Percentiles rank a stretch among this genome's conserved stretches.
These are phyloP conservation scores for Yamadazyma laniorum DNA, from an alignment of 805 yeast genomes.

Conservation along the genomic window DNA sequence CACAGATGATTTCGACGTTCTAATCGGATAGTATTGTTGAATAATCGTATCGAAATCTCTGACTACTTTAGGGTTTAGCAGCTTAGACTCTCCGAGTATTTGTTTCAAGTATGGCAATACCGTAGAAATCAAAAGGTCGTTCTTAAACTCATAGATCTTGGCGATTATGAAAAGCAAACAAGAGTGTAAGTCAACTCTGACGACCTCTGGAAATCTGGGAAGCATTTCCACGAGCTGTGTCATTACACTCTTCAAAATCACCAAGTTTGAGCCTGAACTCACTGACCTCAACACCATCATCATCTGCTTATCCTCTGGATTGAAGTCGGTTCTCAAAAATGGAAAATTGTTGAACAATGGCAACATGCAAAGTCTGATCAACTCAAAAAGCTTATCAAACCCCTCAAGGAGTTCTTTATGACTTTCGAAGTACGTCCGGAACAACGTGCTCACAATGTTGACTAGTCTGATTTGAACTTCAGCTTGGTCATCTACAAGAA, in stretches of 20 bases:
- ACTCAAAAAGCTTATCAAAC: conserved; percentile 79
- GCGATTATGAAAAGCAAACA: conserved; percentile 66
- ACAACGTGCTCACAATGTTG: conserved; percentile 31
- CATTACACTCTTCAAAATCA: conserved; percentile 48
- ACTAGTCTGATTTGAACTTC: conserved; percentile 57
- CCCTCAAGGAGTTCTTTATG: conserved; percentile 45
- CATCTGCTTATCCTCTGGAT: conserved; percentile 21
- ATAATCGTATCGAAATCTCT: conserved; percentile 26
- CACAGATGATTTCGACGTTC: conserved; percentile 22
- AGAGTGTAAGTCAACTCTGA: conserved; percentile 67
- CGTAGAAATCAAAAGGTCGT: conserved; percentile 45
- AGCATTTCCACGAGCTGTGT: conserved; percentile 60
- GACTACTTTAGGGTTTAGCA: conserved; percentile 21
- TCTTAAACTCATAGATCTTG: conserved; percentile 46
- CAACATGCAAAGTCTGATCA: conserved; percentile 65
- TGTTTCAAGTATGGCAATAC: conserved; percentile 45
- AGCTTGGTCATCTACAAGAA: conserved; percentile 59
- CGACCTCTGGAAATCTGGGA: conserved; percentile 61
- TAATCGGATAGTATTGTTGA: conserved; percentile 18
- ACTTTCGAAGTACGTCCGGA: conserved; percentile 22
- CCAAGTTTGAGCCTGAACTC: conserved; percentile 37
- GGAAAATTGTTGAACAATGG: conserved; percentile 63
- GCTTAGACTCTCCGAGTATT: conserved; percentile 25
- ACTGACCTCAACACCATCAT: conserved; percentile 26
- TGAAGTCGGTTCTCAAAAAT: conserved; percentile 48